These are phyloP conservation scores for Phoenix roebelenii DNA, from an alignment of 176 grass and related monocot genomes.

Conservation along the genomic window DNA sequence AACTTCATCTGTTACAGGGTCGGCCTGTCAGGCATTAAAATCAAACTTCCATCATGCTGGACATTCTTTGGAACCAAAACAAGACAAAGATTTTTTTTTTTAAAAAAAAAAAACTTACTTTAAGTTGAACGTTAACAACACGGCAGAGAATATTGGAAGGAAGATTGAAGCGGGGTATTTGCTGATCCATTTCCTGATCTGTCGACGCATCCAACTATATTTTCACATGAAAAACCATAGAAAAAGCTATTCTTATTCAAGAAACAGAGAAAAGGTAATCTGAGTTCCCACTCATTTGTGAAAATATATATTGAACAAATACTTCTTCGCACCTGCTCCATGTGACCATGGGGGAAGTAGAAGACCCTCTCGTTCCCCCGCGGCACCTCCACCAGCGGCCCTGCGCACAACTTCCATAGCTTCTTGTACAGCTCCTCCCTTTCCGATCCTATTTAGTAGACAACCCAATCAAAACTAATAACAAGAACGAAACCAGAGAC, in stretches of 20 bases:
- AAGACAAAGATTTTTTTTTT: too few species aligned
- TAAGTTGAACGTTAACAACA: conserved; percentile 83
- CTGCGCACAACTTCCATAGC: conserved; percentile 85
- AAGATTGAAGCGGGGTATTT: conserved; percentile 53
- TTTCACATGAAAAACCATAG: neutral
- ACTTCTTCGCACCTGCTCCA: conserved; percentile 69
- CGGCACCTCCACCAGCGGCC: conserved; percentile 82
- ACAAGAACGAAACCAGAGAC: too few species aligned
- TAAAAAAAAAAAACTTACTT: conserved; percentile 26
- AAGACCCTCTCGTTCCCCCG: conserved; percentile 59
- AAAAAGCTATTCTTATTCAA: too few species aligned
- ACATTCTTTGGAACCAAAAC: neutral
- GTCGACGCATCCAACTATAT: conserved; percentile 54
- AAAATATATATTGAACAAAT: too few species aligned
- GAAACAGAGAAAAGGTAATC: too few species aligned
- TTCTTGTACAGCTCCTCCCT: conserved; percentile 42
- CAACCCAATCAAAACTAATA: too few species aligned
- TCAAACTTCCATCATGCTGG: neutral
- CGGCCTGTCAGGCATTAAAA: conserved; percentile 34
- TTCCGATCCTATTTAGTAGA: neutral
- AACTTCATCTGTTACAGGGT: conserved; percentile 86
- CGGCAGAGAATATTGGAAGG: conserved; percentile 84
- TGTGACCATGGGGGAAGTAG: conserved; percentile 98
- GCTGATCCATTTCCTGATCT: conserved; percentile 41
- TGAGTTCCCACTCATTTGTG: too few species aligned